Conservation (phyloP, 1,284 basidiomycete genomes). For the Ganoderma leucocontextum region DNA sequence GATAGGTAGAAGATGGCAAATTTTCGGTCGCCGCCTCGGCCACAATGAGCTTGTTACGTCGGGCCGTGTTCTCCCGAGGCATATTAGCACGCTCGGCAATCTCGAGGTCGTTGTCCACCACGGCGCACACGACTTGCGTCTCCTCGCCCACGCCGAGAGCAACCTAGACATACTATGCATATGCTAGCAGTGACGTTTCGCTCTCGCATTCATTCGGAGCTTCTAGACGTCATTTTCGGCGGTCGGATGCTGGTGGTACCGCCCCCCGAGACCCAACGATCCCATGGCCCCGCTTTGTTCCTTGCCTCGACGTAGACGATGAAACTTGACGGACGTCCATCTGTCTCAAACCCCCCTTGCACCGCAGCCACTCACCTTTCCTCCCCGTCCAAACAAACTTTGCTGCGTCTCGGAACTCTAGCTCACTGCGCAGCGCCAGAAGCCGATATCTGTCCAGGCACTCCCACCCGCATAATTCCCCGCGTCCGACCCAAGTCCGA, state of each 20-base stretch:
- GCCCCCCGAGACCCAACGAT: slow-evolving; percentile 5
- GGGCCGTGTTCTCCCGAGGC: neutral
- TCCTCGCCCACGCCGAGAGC: neutral
- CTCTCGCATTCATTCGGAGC: neutral
- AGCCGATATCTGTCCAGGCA: slow-evolving; percentile 24
- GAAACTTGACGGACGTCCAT: slow-evolving; percentile 14
- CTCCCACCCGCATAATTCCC: slow-evolving; percentile 17
- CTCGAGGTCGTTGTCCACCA: neutral
- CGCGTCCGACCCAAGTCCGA: neutral
- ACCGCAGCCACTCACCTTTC: slow-evolving; percentile 21
- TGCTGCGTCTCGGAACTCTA: slow-evolving; percentile 17
- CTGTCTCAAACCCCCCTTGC: slow-evolving; percentile 9
- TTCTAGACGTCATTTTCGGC: neutral
- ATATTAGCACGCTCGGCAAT: neutral
- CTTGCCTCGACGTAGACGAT: slow-evolving; percentile 9
- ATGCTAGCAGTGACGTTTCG: neutral
- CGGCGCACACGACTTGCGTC: neutral
- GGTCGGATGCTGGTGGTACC: slow-evolving; percentile 1
- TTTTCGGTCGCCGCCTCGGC: slow-evolving; percentile 11
- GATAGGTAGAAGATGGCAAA: neutral
- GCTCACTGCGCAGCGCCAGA: slow-evolving; percentile 32
- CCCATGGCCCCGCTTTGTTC: slow-evolving; percentile 8
- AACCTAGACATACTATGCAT: neutral
- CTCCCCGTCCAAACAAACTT: slow-evolving; percentile 15
- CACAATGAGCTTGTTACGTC: too few relatives aligned